A percentile compares a stretch with the other conserved stretches of the same genome.
Conservation (phyloP, 495 filamentous ascomycete genomes). For the Penicillium egyptiacum region DNA sequence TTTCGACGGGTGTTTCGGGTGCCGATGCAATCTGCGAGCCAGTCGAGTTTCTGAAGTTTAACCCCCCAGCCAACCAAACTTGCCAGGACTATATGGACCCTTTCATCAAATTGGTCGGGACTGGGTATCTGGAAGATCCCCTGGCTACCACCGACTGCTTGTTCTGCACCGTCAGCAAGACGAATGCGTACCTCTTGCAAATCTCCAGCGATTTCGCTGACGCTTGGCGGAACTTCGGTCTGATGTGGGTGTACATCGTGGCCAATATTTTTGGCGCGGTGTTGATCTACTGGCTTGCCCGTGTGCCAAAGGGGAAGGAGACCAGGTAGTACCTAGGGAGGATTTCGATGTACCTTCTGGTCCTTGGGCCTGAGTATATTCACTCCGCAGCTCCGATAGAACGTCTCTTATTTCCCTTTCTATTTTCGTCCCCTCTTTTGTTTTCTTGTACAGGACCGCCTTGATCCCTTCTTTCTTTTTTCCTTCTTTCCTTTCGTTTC, state of each 20-base stretch:
- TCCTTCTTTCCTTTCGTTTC: not conserved
- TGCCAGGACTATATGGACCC: constrained; percentile 57
- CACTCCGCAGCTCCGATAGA: not conserved
- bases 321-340: not conserved
- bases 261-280: constrained; percentile 72
- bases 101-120: constrained; percentile 41
- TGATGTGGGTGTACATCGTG: constrained; percentile 64
- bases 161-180: constrained; percentile 61
- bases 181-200: constrained; percentile 59
- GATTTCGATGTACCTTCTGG: not conserved
- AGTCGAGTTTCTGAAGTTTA: constrained; percentile 58
- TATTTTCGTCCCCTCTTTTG: not conserved
- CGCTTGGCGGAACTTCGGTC: constrained; percentile 71
- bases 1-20: constrained; percentile 62
- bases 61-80: constrained; percentile 46
- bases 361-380: not conserved
- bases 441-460: not conserved
- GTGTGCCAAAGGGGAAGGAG: constrained; percentile 65
- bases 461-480: not conserved
- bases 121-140: not conserved
- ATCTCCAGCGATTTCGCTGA: constrained; percentile 56
- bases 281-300: constrained; percentile 74
- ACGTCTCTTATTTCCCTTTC: not conserved
- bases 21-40: constrained; percentile 53
- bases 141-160: constrained; percentile 53